Percentiles rank a stretch among this genome's conserved stretches.
Evolutionary conservation across 2,329 filamentous ascomycete species (phyloP).

Genomic region (Beauveria medogensis): DNA sequence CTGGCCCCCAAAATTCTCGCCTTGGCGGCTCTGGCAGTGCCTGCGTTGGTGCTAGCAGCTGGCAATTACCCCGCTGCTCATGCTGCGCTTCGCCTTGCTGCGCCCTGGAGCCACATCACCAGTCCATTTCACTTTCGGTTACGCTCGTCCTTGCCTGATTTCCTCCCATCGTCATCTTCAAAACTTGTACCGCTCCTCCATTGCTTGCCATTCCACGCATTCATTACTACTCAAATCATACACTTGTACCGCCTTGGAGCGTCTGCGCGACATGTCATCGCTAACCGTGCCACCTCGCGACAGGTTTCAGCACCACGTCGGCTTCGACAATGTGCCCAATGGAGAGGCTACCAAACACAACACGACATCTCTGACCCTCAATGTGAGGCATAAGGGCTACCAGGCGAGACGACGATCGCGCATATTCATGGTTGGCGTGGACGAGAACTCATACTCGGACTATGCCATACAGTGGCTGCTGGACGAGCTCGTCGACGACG

Average conservation of each 20-base stretch:
- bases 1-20: not conserved
- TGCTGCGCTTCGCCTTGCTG: conserved; percentile 4
- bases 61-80: conserved; percentile 7
- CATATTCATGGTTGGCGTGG: conserved; percentile 84
- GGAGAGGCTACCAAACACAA: conserved; percentile 53
- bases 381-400: conserved; percentile 80
- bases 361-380: conserved; percentile 66
- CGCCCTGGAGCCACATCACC: conserved; percentile 6
- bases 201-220: not conserved
- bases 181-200: not conserved
- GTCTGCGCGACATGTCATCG: conserved; percentile 27
- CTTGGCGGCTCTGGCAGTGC: not conserved
- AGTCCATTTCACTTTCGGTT: not conserved
- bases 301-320: conserved; percentile 53
- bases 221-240: not conserved
- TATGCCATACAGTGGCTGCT: conserved; percentile 89
- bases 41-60: not conserved
- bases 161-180: not conserved
- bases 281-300: conserved; percentile 34
- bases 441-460: conserved; percentile 86
- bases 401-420: conserved; percentile 71
- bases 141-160: not conserved
- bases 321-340: conserved; percentile 51
- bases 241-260: not conserved
- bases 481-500: conserved; percentile 85